Percentiles rank a stretch among this genome's conserved stretches.
These are phyloP conservation scores for Kwoniella bestiolae DNA, from an alignment of 768 basidiomycete species.

Conservation along the genomic window DNA sequence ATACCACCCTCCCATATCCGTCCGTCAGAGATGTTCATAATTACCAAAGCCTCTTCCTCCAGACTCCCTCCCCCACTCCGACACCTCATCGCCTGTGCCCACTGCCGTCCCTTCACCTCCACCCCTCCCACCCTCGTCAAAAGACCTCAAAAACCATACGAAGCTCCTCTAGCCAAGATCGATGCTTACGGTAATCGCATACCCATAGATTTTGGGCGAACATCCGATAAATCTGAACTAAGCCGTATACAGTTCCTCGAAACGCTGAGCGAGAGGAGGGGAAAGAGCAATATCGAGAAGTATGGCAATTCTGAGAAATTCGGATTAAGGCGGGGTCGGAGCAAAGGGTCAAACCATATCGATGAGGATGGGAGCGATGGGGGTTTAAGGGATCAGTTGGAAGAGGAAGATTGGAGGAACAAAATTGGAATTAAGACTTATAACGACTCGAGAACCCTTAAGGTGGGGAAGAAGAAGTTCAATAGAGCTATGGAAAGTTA, in stretches of 20 bases:
- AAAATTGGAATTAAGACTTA: constrained; percentile 9
- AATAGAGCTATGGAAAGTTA: constrained; percentile 8
- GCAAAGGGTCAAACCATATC: too few relatives aligned
- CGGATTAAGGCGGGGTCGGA: too few relatives aligned
- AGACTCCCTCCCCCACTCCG: not conserved
- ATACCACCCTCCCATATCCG: too few relatives aligned
- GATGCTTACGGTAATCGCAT: constrained; percentile 19
- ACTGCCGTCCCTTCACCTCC: constrained; percentile 2
- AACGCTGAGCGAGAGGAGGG: not conserved
- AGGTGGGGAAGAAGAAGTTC: constrained; percentile 5
- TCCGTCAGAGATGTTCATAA: constrained; percentile 4
- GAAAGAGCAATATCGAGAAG: constrained; percentile 12
- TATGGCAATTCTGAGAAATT: constrained; percentile 4
- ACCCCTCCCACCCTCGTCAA: constrained; percentile 10
- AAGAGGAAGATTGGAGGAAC: constrained; percentile 7
- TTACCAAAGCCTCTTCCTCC: constrained; percentile 11
- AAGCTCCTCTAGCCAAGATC: constrained; percentile 13
- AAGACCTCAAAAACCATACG: constrained; percentile 25
- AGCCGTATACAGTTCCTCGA: constrained; percentile 9
- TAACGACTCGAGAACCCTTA: not conserved
- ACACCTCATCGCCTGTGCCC: not conserved
- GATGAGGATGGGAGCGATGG: not conserved
- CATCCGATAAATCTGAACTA: constrained; percentile 1
- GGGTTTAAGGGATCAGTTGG: not conserved
- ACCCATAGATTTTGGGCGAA: constrained; percentile 1